Conservation (phyloP, 768 basidiomycete species). For the Mycena alexandri region DNA sequence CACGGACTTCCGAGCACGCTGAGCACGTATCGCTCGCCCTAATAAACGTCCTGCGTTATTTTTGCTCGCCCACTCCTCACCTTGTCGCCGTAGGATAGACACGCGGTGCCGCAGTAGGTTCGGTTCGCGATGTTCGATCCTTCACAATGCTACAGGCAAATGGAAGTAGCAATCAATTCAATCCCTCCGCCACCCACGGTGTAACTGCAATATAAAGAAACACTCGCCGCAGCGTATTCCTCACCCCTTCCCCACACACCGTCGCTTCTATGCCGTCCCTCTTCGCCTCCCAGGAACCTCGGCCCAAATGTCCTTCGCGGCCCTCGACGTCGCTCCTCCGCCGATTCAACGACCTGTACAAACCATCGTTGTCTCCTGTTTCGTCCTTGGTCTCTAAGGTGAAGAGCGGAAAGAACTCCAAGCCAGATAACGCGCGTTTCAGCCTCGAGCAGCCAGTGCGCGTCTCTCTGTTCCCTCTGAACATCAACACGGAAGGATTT, state of each 20-base stretch:
- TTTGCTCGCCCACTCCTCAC: slow-evolving; percentile 21
- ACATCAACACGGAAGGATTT: not conserved
- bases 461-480: slow-evolving; percentile 24
- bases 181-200: slow-evolving; percentile 31
- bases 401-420: not conserved
- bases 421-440: slow-evolving; percentile 3
- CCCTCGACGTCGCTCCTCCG: slow-evolving; percentile 27
- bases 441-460: slow-evolving; percentile 9
- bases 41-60: slow-evolving; percentile 22
- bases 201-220: slow-evolving; percentile 21
- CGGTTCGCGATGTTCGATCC: slow-evolving; percentile 27
- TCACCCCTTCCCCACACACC: not conserved
- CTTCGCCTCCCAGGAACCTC: slow-evolving; percentile 10
- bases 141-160: slow-evolving; percentile 29
- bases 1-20: slow-evolving; percentile 23
- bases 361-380: slow-evolving; percentile 10
- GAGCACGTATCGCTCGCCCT: slow-evolving; percentile 3
- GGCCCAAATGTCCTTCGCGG: not conserved
- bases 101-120: slow-evolving; percentile 32
- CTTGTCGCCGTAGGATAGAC: slow-evolving; percentile 13
- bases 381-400: not conserved
- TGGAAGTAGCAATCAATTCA: slow-evolving; percentile 29
- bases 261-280: slow-evolving; percentile 23
- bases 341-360: slow-evolving; percentile 34
- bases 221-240: not conserved